Percentiles rank a stretch among this genome's conserved stretches.
These are phyloP conservation scores for Myxozyma neglecta DNA, from an alignment of 805 yeast genomes.

Conservation along the genomic window DNA sequence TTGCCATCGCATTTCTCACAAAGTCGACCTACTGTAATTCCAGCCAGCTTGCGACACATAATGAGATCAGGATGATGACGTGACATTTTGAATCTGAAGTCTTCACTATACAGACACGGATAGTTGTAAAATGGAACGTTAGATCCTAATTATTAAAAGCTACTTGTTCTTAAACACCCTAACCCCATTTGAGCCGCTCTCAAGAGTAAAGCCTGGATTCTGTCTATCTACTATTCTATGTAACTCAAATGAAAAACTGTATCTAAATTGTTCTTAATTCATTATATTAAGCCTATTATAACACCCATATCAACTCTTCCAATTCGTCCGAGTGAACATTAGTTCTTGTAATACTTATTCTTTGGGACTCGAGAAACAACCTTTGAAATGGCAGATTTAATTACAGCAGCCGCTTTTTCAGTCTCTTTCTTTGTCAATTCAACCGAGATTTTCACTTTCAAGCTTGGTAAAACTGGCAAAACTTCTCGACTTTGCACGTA, in stretches of 20 bases:
- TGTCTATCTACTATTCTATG: too few species aligned
- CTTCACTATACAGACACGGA: neutral
- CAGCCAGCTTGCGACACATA: slow-evolving; percentile 84
- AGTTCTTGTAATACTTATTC: slow-evolving; percentile 15
- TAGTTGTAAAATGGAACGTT: neutral
- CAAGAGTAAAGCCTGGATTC: too few species aligned
- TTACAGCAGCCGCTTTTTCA: slow-evolving; percentile 42
- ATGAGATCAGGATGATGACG: slow-evolving; percentile 85
- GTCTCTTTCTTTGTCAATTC: slow-evolving; percentile 51
- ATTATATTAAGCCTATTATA: too few species aligned
- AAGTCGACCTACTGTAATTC: slow-evolving; percentile 64
- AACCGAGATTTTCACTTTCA: slow-evolving; percentile 53
- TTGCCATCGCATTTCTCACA: slow-evolving; percentile 88
- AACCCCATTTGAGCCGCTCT: too few species aligned
- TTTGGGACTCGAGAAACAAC: slow-evolving; percentile 28
- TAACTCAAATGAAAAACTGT: too few species aligned
- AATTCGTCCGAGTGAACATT: too few species aligned
- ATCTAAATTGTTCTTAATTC: too few species aligned
- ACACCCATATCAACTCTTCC: too few species aligned
- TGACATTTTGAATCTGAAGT: slow-evolving; percentile 54
- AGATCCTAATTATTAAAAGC: neutral
- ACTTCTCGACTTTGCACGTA: slow-evolving; percentile 70
- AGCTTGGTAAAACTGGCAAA: slow-evolving; percentile 64
- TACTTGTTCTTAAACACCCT: too few species aligned
- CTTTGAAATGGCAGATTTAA: slow-evolving; percentile 32